Percentiles rank a stretch among this genome's conserved stretches.
Evolutionary conservation across 805 yeast genomes (phyloP).

Genomic region (Hanseniaspora lachancei): DNA sequence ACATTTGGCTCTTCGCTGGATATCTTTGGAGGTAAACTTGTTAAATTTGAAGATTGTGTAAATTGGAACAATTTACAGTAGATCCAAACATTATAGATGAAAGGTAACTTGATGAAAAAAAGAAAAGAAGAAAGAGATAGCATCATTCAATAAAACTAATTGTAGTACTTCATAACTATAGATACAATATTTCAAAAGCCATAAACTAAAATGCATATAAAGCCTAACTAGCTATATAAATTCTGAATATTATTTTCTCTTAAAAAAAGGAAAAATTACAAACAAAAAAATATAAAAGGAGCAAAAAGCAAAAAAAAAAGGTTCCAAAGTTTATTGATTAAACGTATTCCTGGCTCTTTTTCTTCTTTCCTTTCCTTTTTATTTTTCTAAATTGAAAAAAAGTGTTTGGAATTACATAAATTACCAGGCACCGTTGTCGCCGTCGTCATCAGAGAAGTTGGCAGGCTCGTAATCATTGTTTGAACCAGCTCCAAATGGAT

Average conservation of each 20-base stretch:
- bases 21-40: slow-evolving; percentile 81
- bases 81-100: neutral
- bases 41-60: slow-evolving; percentile 62
- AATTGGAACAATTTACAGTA: slow-evolving; percentile 47
- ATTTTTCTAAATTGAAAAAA: neutral
- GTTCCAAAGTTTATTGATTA: too few species aligned
- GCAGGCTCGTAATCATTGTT: slow-evolving; percentile 23
- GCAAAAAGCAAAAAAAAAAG: too few species aligned
- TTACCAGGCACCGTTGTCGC: slow-evolving; percentile 14
- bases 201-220: too few species aligned
- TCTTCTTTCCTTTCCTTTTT: too few species aligned
- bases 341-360: too few species aligned
- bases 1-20: slow-evolving; percentile 90
- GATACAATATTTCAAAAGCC: too few species aligned
- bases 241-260: too few species aligned
- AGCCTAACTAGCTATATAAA: too few species aligned
- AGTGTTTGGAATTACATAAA: neutral
- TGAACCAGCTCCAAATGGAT: slow-evolving; percentile 19
- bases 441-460: slow-evolving; percentile 23
- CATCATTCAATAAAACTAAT: too few species aligned
- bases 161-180: too few species aligned
- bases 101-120: neutral
- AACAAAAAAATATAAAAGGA: too few species aligned
- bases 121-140: neutral
- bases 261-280: too few species aligned